Evolutionary conservation across 768 basidiomycete genomes (phyloP), one percentile per base, ranked within the genome.

Genomic region (Collybia nuda): DNA sequence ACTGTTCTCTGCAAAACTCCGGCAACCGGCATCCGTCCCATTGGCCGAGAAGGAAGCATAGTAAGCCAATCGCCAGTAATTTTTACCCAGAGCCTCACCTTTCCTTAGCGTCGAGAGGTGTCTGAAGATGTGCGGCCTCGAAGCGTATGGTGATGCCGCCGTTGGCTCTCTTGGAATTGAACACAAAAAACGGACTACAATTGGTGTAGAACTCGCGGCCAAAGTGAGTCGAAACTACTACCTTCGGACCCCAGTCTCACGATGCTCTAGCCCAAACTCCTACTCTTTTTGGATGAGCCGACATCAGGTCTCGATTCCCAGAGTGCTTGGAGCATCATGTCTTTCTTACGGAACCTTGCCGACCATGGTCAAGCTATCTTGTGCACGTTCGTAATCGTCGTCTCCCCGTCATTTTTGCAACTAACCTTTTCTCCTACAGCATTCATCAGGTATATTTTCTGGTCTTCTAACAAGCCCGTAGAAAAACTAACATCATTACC

Each of bases 201-300:
- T 85, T 43, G 83, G 65, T 28, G 81, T 84, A 40, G 83, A 84
- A 59, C 68, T 84, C 5, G 82, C 81, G 23, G 78, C 82, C 35
- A 55, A 55, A 22, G 47, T 44, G 17, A 21, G 52, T 32, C 17
- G 11, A 9, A 5, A 24, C 22, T 21, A 21, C 9, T 37, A 21
- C 8, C 5, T 47, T 11, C 14, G 19, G 29, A 45, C 12, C 40
- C 32, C 40, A 46, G 40, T 6, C 4, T 21, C 18, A 12, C 18
- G n/a, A 6, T 51, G n/a, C 8, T 38, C 12, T 19, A 84, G 84
- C 93, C 91, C 1, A 81, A 82, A 63, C 71, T 93, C 0, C 73
- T 96, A 0, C 76, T 95, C 15, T 94, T 95, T 74, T 68, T 93
- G 29, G 93, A 94, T 61, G 92, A 95, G 64, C 93, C 93, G 0